Percentiles rank a stretch among this genome's conserved stretches.
Evolutionary conservation across 306 rosid species (phyloP).

Genomic region (Vigna nakashimae): DNA sequence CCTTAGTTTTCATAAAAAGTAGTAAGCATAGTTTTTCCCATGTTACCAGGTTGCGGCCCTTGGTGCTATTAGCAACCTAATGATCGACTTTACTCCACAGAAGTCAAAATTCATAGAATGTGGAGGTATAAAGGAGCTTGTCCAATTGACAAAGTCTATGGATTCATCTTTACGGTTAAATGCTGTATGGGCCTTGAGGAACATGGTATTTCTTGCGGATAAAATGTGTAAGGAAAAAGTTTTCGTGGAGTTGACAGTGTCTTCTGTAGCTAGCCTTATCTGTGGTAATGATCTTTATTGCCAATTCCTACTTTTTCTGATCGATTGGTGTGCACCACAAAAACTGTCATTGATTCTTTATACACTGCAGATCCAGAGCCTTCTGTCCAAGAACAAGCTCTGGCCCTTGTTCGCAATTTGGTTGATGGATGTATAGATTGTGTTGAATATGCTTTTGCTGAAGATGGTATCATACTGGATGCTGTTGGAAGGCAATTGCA

Average conservation of each 20-base stretch:
- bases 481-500: conserved; percentile 79
- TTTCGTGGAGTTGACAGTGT: conserved; percentile 71
- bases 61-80: conserved; percentile 81
- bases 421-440: conserved; percentile 79
- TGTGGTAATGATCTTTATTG: conserved; percentile 59
- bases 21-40: conserved; percentile 9
- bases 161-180: conserved; percentile 74
- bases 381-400: conserved; percentile 85
- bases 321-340: conserved; percentile 27
- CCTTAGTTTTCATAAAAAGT: conserved; percentile 18
- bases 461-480: conserved; percentile 73
- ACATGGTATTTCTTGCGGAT: conserved; percentile 80
- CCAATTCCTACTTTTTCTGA: conserved; percentile 24
- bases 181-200: conserved; percentile 90
- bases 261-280: conserved; percentile 75
- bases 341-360: conserved; percentile 38
- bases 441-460: conserved; percentile 72
- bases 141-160: conserved; percentile 85
- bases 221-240: conserved; percentile 63
- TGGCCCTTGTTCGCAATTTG: conserved; percentile 85
- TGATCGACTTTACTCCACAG: conserved; percentile 65
- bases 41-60: conserved; percentile 83
- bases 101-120: conserved; percentile 63
- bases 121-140: conserved; percentile 85
- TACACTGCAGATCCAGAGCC: conserved; percentile 80